These are phyloP conservation scores for Clavulina sp. DNA, from an alignment of 768 basidiomycete genomes.

Conservation along the genomic window DNA sequence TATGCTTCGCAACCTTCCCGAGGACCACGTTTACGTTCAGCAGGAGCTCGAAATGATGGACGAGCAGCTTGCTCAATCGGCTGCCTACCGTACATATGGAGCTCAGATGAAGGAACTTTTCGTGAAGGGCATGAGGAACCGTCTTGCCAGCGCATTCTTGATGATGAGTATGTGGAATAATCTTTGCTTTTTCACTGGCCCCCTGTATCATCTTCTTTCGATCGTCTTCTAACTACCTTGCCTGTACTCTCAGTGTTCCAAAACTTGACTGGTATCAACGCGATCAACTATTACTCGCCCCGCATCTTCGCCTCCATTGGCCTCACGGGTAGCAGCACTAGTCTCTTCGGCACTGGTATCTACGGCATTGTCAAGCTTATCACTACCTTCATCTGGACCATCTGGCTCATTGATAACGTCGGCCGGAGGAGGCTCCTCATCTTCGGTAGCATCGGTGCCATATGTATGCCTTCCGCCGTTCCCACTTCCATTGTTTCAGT, in stretches of 20 bases:
- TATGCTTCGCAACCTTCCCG: slow-evolving; percentile 19
- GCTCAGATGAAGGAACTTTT: neutral
- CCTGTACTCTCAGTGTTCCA: slow-evolving; percentile 27
- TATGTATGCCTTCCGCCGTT: neutral
- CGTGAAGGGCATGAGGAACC: neutral
- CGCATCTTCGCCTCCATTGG: slow-evolving; percentile 45
- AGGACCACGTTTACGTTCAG: slow-evolving; percentile 18
- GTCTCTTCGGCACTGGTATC: slow-evolving; percentile 34
- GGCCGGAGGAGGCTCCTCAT: slow-evolving; percentile 70
- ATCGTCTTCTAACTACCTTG: neutral
- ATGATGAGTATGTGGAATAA: slow-evolving; percentile 28
- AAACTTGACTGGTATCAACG: slow-evolving; percentile 23
- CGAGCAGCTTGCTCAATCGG: slow-evolving; percentile 12
- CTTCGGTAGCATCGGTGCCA: slow-evolving; percentile 45
- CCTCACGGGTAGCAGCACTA: slow-evolving; percentile 23
- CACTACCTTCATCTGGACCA: slow-evolving; percentile 43
- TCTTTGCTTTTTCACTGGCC: slow-evolving; percentile 63
- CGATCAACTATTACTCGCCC: slow-evolving; percentile 54
- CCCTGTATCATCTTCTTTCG: no score
- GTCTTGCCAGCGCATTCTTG: neutral
- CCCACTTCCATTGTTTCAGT: neutral
- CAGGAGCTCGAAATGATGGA: slow-evolving; percentile 21
- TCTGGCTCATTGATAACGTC: slow-evolving; percentile 65
- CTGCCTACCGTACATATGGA: neutral
- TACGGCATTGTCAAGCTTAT: slow-evolving; percentile 51